Conservation (phyloP, 495 filamentous ascomycete species). For the Trichoderma asperelloides region DNA sequence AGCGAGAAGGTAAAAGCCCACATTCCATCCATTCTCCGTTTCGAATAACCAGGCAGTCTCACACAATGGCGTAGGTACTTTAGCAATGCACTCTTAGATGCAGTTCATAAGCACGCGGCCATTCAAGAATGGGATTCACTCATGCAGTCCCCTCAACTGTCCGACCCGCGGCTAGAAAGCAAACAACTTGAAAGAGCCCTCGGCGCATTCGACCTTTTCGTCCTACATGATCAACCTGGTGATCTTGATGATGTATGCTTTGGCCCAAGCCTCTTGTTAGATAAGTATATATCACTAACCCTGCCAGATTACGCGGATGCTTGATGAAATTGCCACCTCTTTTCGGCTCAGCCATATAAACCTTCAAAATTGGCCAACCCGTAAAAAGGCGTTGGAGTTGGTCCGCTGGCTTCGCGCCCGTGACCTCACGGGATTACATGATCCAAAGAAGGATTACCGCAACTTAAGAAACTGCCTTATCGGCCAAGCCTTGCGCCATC, state of each 20-base stretch:
- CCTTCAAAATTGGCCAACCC: constrained; percentile 43
- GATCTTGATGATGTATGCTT: constrained; percentile 62
- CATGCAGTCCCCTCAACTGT: background rate
- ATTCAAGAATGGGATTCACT: constrained; percentile 56
- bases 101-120: constrained; percentile 73
- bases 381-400: constrained; percentile 58
- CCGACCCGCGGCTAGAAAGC: constrained; percentile 29
- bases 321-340: constrained; percentile 53
- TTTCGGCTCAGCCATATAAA: constrained; percentile 42
- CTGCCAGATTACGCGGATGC: constrained; percentile 43
- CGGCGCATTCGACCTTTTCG: constrained; percentile 80
- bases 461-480: constrained; percentile 79
- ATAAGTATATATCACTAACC: constrained; percentile 10
- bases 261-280: background rate
- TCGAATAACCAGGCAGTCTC: constrained; percentile 8
- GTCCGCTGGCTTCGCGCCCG: constrained; percentile 55
- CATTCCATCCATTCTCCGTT: constrained; percentile 2
- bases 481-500: constrained; percentile 62
- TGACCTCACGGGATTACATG: constrained; percentile 58
- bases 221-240: constrained; percentile 57
- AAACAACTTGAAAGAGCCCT: constrained; percentile 62
- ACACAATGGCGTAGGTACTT: constrained; percentile 51
- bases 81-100: constrained; percentile 59
- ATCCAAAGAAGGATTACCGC: constrained; percentile 54
- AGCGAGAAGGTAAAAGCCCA: constrained; percentile 56